A percentile compares a stretch with the other conserved stretches of the same genome.
phyloP scores from a whole-genome alignment of 75 land plant species.

The Picea sitchensis region DNA sequence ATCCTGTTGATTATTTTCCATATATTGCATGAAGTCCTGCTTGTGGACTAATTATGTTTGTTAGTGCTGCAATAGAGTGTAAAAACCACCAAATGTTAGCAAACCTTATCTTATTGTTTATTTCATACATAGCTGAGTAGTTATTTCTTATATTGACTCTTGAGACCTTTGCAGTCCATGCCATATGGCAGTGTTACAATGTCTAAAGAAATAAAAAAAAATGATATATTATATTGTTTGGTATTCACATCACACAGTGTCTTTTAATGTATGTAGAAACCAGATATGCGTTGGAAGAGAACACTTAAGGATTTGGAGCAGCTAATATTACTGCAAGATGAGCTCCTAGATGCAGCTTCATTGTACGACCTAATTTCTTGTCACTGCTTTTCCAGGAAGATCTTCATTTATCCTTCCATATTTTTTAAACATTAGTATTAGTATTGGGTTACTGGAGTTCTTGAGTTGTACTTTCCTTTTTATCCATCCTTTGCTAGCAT shows the following conservation, averaged over 20 bases:
- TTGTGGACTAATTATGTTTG: not conserved
- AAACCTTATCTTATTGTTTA: not conserved
- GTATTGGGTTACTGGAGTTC: not conserved
- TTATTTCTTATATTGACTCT: not conserved
- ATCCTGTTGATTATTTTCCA: not conserved
- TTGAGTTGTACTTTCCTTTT: not conserved
- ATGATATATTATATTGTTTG: not conserved
- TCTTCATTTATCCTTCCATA: not conserved
- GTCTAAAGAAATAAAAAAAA: not conserved
- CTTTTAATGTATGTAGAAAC: slow-evolving; percentile 48
- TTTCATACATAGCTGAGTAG: not conserved
- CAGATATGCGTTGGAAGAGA: slow-evolving; percentile 92
- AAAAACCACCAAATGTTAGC: not conserved
- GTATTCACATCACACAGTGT: not conserved
- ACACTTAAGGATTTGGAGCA: slow-evolving; percentile 58
- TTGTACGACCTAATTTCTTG: slow-evolving; percentile 25
- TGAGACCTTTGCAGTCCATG: too few species aligned
- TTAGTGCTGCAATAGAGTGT: not conserved
- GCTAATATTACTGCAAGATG: slow-evolving; percentile 65
- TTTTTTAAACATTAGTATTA: not conserved
- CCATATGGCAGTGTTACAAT: not conserved
- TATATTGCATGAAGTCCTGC: not conserved
- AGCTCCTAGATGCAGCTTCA: slow-evolving; percentile 81
- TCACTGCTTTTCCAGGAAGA: not conserved
- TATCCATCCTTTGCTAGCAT: not conserved